phyloP scores from a whole-genome alignment of 495 filamentous ascomycete genomes.

The Collariella sp. region DNA sequence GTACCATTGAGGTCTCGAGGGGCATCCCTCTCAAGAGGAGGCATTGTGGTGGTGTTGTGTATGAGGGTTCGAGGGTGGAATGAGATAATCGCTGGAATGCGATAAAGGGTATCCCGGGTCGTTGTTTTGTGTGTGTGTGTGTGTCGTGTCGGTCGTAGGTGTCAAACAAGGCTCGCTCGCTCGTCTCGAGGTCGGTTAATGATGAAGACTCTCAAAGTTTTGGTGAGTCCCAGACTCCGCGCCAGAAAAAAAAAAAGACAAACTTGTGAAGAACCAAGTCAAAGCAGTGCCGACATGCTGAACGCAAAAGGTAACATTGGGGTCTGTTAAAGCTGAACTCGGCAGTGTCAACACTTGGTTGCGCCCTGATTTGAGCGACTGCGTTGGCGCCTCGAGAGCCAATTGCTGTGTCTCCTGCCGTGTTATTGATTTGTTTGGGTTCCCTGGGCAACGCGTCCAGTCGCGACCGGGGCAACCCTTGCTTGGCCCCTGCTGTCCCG shows the following conservation, averaged over 20 bases:
- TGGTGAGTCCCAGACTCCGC: constrained; percentile 10
- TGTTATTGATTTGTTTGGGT: constrained; percentile 25
- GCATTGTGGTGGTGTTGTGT: constrained; percentile 28
- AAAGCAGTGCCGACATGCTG: neutral
- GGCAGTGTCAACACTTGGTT: neutral
- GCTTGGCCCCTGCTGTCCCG: neutral
- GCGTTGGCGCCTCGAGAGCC: constrained; percentile 20
- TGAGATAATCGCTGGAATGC: constrained; percentile 7
- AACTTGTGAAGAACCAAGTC: neutral
- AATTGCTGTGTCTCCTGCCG: constrained; percentile 14
- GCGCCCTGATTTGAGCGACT: constrained; percentile 1
- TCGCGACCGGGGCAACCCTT: constrained; percentile 15
- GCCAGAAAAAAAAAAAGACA: neutral
- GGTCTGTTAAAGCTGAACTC: neutral
- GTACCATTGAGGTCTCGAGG: constrained; percentile 36
- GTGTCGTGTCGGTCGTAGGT: neutral
- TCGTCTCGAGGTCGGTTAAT: neutral
- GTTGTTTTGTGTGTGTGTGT: constrained; percentile 2
- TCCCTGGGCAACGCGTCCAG: constrained; percentile 20
- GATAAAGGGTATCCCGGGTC: neutral
- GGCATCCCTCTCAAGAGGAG: constrained; percentile 42
- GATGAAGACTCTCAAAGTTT: no score
- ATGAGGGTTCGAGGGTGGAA: neutral
- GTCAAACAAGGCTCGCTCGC: neutral
- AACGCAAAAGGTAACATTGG: neutral